A percentile compares a stretch with the other conserved stretches of the same genome.
Evolutionary conservation across 768 basidiomycete genomes (phyloP).

Genomic region (Hericium erinaceus): DNA sequence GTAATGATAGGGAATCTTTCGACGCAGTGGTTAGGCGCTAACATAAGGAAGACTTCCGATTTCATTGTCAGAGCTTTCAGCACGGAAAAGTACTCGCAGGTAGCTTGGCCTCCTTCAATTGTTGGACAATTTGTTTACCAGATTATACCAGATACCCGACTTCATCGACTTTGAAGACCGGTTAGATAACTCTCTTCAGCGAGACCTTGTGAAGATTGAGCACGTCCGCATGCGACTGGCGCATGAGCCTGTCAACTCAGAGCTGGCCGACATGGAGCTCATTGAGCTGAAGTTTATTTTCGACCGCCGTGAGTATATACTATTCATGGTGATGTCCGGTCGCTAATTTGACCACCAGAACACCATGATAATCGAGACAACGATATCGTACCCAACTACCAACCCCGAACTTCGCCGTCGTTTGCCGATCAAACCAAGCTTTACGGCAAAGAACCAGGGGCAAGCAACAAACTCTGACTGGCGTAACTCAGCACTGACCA

Average conservation of each 20-base stretch:
- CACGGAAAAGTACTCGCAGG: constrained; percentile 78
- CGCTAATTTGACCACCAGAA: constrained; percentile 27
- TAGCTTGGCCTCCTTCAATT: constrained; percentile 14
- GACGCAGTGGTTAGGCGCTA: background rate
- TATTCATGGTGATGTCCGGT: background rate
- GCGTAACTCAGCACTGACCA: background rate
- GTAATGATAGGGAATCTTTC: constrained; percentile 24
- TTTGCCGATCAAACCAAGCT: constrained; percentile 63
- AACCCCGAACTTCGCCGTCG: constrained; percentile 42
- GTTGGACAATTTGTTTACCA: background rate
- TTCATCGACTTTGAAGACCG: constrained; percentile 76
- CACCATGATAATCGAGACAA: constrained; percentile 88
- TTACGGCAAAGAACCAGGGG: constrained; percentile 53
- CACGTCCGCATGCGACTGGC: constrained; percentile 76
- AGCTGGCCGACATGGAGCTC: constrained; percentile 73
- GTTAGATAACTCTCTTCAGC: constrained; percentile 77
- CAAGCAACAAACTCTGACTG: constrained; percentile 28
- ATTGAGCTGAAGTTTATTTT: constrained; percentile 80
- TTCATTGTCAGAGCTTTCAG: constrained; percentile 73
- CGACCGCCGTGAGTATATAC: constrained; percentile 47
- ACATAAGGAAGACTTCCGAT: constrained; percentile 53
- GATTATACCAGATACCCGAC: constrained; percentile 58
- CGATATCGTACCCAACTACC: constrained; percentile 68
- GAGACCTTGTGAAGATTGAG: constrained; percentile 76
- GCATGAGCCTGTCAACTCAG: constrained; percentile 61